These are phyloP conservation scores for Raphanus sativus DNA, from an alignment of 345 rosid species.

Conservation along the genomic window DNA sequence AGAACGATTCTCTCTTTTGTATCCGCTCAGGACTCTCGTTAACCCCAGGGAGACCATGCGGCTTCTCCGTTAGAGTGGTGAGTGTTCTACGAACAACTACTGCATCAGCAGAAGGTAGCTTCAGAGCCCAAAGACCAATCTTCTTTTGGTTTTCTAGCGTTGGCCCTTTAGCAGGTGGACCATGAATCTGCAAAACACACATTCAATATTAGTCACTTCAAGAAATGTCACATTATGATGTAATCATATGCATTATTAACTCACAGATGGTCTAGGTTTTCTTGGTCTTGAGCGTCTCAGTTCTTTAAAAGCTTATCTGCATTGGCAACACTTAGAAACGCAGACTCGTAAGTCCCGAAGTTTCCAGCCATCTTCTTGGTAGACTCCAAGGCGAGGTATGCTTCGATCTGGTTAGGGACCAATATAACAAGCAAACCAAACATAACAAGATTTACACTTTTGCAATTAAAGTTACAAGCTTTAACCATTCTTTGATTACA, in stretches of 20 bases:
- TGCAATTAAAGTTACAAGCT: no score
- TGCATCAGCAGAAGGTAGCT: constrained; percentile 84
- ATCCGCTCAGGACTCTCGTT: constrained; percentile 61
- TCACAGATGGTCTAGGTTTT: constrained; percentile 64
- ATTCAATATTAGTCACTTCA: not conserved
- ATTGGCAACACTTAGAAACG: constrained; percentile 76
- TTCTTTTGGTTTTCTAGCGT: constrained; percentile 62
- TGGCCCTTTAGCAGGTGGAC: constrained; percentile 69
- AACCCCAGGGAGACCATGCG: constrained; percentile 68
- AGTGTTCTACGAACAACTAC: constrained; percentile 76
- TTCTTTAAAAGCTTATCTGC: constrained; percentile 49
- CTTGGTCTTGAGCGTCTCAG: constrained; percentile 77
- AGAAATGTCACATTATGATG: not conserved
- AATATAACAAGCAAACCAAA: not conserved
- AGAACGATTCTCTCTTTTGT: constrained; percentile 61
- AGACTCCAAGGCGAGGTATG: constrained; percentile 78
- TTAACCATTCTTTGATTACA: not conserved
- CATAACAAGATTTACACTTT: not conserved
- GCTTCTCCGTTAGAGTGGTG: constrained; percentile 60
- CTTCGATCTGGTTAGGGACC: constrained; percentile 67
- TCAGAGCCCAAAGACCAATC: constrained; percentile 77
- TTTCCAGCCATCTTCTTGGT: constrained; percentile 69
- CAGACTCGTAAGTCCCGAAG: constrained; percentile 80
- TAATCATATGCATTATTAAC: constrained; percentile 12
- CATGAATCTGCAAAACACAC: constrained; percentile 62